phyloP scores from a whole-genome alignment of 2,329 filamentous ascomycete species.

The Fusarium agapanthi region DNA sequence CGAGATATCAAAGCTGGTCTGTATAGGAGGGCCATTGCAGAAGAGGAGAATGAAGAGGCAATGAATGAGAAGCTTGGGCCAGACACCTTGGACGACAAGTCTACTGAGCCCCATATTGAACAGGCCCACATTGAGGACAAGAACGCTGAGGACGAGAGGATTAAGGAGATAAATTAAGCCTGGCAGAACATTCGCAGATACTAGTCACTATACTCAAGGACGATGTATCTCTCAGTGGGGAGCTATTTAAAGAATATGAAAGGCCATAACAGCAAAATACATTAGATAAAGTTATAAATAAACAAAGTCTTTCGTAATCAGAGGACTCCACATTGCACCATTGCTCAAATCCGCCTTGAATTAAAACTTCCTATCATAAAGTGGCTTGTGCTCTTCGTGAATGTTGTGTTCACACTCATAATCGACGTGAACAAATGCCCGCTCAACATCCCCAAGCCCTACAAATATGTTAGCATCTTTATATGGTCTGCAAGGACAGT shows the following conservation, averaged over 20 bases:
- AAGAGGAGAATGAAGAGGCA: conserved; percentile 37
- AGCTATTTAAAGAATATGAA: not conserved
- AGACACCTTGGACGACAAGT: not conserved
- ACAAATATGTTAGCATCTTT: not conserved
- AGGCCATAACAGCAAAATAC: not conserved
- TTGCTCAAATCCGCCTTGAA: not conserved
- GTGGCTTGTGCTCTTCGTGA: not conserved
- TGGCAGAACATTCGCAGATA: not conserved
- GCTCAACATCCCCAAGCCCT: not conserved
- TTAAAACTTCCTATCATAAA: not conserved
- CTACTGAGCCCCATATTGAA: not conserved
- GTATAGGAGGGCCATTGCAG: conserved; percentile 31
- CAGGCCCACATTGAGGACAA: not conserved
- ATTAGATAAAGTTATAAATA: not conserved
- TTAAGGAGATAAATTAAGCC: not conserved
- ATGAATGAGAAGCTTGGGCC: conserved; percentile 28
- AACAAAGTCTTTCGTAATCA: not conserved
- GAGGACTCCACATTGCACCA: fast-evolving
- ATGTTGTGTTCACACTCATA: not conserved
- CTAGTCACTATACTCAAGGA: not conserved
- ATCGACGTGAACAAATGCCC: not conserved
- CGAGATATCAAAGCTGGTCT: conserved; percentile 40
- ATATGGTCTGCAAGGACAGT: fast-evolving
- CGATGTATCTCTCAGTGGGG: not conserved
- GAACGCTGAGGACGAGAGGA: not conserved